Evolutionary conservation across 208 protist species (phyloP).

Genomic region (Strigomonas culicis): DNA sequence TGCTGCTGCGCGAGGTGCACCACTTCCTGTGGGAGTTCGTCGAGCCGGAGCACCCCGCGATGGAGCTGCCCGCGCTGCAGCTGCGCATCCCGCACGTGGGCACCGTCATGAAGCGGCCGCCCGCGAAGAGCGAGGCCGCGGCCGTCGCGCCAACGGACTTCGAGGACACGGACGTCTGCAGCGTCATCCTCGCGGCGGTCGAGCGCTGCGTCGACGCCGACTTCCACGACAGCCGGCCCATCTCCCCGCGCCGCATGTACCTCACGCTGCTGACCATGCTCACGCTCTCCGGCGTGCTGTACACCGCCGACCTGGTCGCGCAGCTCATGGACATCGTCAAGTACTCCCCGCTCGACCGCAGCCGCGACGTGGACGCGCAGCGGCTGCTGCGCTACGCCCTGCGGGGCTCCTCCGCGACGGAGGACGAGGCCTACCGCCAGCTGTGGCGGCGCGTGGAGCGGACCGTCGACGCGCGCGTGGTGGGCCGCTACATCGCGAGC

Average conservation of each 20-base stretch:
- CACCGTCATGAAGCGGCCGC: constrained; percentile 58
- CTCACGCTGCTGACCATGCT: constrained; percentile 76
- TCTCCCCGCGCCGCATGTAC: constrained; percentile 70
- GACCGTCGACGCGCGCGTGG: constrained; percentile 60
- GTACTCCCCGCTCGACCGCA: constrained; percentile 47
- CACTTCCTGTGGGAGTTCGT: constrained; percentile 88
- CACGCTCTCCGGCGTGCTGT: constrained; percentile 75
- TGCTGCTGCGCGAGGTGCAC: constrained; percentile 66
- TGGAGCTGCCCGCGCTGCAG: constrained; percentile 62
- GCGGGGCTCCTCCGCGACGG: constrained; percentile 49
- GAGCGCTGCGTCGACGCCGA: constrained; percentile 66
- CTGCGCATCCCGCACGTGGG: constrained; percentile 74
- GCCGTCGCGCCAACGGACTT: constrained; percentile 44
- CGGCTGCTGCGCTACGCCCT: constrained; percentile 74
- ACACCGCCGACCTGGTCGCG: constrained; percentile 71
- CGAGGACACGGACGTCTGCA: constrained; percentile 77
- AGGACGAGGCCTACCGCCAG: constrained; percentile 49
- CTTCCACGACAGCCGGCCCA: constrained; percentile 44
- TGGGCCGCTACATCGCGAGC: constrained; percentile 73
- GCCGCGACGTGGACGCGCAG: constrained; percentile 61
- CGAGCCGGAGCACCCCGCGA: constrained; percentile 55
- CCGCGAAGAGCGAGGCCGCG: constrained; percentile 1
- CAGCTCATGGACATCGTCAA: constrained; percentile 90
- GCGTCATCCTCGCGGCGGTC: constrained; percentile 67
- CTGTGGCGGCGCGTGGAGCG: constrained; percentile 52